A percentile compares a stretch with the other conserved stretches of the same genome.
Evolutionary conservation across 1,139 yeast species (phyloP).

Genomic region (Debaryomyces psychrophilus): DNA sequence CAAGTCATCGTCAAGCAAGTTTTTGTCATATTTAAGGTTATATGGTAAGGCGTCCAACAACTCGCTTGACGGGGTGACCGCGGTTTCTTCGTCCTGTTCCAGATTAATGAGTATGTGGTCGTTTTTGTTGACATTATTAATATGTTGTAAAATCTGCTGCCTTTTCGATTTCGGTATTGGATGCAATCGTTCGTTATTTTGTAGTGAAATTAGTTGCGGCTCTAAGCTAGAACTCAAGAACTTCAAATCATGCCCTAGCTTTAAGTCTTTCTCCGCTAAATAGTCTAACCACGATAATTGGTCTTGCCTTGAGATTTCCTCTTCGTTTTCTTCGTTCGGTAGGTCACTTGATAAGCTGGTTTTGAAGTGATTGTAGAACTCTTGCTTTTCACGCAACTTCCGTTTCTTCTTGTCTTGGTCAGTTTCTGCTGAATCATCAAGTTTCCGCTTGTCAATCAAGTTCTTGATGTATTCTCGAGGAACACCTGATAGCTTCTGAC

Average conservation of each 20-base stretch:
- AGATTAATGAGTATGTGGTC: conserved; percentile 30
- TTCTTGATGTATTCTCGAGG: conserved; percentile 36
- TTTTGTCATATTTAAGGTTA: conserved; percentile 31
- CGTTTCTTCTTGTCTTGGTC: conserved; percentile 31
- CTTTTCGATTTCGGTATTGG: conserved; percentile 30
- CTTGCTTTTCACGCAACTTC: conserved; percentile 36
- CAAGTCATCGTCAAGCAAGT: conserved; percentile 29
- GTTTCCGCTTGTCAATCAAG: conserved; percentile 44
- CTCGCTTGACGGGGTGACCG: conserved; percentile 25
- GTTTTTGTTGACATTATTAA: conserved; percentile 29
- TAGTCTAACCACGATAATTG: conserved; percentile 45
- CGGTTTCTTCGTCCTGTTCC: conserved; percentile 20
- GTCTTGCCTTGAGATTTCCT: conserved; percentile 29
- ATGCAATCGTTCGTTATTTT: conserved; percentile 34
- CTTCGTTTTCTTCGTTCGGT: conserved; percentile 33
- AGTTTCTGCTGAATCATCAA: conserved; percentile 31
- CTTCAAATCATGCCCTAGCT: conserved; percentile 46
- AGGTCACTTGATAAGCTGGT: conserved; percentile 27
- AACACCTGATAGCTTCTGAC: conserved; percentile 34
- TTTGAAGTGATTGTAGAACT: conserved; percentile 44
- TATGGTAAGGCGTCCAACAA: conserved; percentile 32
- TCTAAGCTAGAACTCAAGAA: conserved; percentile 38
- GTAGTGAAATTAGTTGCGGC: conserved; percentile 31
- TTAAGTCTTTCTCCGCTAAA: conserved; percentile 47
- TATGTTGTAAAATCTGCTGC: conserved; percentile 25